Base-by-base conservation (phyloP, 2,329 filamentous ascomycete genomes). In the Diaporthe citrichinensis region DNA sequence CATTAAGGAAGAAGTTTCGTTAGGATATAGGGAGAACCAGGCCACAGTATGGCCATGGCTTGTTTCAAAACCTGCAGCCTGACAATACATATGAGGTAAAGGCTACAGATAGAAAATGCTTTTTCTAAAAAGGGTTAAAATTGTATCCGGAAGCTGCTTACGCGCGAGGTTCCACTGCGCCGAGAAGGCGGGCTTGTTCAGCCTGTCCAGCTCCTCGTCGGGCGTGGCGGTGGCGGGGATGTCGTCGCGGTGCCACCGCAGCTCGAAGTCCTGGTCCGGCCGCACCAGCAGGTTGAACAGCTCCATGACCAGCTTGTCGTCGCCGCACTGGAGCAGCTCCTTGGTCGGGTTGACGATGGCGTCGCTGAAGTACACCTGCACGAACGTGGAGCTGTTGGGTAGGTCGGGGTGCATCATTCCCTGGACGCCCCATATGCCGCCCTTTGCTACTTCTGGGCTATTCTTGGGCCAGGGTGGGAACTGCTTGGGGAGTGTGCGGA, bases 241-340 rank as follows among this genome's bases (percentile, higher is more conserved):
- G 81, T 97, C 95, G 81, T 98, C 95, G 44, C 95, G 88, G 82
- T 98, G 95, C 95, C 95, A 98, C 67, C 93, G 87, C 68, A 98
- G 88, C 80, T 91, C 91, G 80, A 96, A 98, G 78, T 93, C 91
- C 3, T 81, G 79, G 53, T 92, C 91, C 0, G 95, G 95, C 7
- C 93, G 87, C 20, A 97, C 92, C 10, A 98, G 91, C 84, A 98
- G 88, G 82, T 98, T 98, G 85, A 95, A 95, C 25, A 98, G 86
- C 84, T 98, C 95, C 92, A 98, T 94, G 53, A 96, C 93, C 31
- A 98, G 86, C 1, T 92, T 87, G 7, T 93, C 90, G 46, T 92
- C 90, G 25, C 79, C 78, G 74, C 85, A 86, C 72, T 84, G 81
- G 53, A 97, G 86, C 2, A 98, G 85, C 80, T 92, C 89, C 78